Percentiles rank a stretch among this genome's conserved stretches.
Evolutionary conservation across 345 rosid species (phyloP).

Genomic region (Eucalyptus cloeziana): DNA sequence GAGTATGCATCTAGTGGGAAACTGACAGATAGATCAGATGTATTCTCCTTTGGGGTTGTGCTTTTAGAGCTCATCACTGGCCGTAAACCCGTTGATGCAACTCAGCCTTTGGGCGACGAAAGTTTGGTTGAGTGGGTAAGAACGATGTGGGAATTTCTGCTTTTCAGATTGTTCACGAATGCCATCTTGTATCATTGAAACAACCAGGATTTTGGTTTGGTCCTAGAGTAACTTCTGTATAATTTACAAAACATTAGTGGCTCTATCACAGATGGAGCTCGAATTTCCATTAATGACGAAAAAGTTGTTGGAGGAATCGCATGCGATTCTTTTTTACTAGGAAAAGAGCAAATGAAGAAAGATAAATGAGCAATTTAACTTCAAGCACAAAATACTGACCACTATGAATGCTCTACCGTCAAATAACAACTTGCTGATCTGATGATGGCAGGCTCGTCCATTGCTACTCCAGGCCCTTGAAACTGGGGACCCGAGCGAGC

Average conservation of each 20-base stretch:
- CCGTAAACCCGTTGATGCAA: slow-evolving; percentile 78
- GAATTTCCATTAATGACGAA: neutral
- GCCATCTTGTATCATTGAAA: neutral
- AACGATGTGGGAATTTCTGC: neutral
- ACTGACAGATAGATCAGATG: slow-evolving; percentile 90
- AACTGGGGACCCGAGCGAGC: slow-evolving; percentile 49
- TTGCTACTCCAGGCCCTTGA: slow-evolving; percentile 57
- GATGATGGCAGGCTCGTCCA: slow-evolving; percentile 63
- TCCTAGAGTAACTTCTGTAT: neutral
- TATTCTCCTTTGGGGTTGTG: slow-evolving; percentile 92
- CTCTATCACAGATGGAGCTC: neutral
- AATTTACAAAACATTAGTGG: neutral
- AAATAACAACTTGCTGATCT: neutral
- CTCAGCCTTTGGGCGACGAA: slow-evolving; percentile 88
- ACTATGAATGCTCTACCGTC: neutral
- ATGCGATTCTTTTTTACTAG: neutral
- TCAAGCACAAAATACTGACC: neutral
- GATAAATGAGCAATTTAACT: neutral
- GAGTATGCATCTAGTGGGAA: slow-evolving; percentile 98
- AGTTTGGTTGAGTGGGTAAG: slow-evolving; percentile 98
- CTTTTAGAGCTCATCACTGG: slow-evolving; percentile 94
- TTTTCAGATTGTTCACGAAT: neutral
- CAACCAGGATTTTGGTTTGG: neutral
- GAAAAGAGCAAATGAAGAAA: neutral
- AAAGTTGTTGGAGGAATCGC: neutral